A percentile compares a stretch with the other conserved stretches of the same genome.
Conservation (phyloP, 345 rosid genomes). For the Rhodomyrtus tomentosa region DNA sequence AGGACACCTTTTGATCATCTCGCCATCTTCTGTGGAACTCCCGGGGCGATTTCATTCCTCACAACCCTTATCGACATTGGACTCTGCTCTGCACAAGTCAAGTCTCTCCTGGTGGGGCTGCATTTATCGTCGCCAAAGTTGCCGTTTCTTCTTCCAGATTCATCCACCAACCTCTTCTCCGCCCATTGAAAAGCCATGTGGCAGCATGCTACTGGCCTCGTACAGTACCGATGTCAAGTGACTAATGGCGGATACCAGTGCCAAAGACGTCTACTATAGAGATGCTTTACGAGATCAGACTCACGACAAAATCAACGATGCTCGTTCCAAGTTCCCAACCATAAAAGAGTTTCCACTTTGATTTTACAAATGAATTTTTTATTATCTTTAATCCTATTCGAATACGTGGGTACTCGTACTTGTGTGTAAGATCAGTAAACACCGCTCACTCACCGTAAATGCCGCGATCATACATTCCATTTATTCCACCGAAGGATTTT, state of each 20-base stretch:
- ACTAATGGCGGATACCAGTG: not conserved
- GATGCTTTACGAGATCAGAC: not conserved
- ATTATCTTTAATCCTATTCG: not conserved
- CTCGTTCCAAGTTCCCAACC: not conserved
- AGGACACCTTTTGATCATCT: not conserved
- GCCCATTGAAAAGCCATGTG: not conserved
- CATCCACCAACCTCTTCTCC: not conserved
- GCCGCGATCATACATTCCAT: not conserved
- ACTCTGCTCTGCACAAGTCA: not conserved
- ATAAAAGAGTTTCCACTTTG: not conserved
- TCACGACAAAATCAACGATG: not conserved
- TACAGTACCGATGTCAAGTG: not conserved
- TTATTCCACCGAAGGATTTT: not conserved
- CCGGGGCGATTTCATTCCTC: not conserved
- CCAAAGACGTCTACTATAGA: not conserved
- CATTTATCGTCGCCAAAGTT: not conserved
- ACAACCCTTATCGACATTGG: not conserved
- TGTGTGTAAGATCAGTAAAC: not conserved
- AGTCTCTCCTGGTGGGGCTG: not conserved
- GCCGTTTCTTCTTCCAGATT: not conserved
- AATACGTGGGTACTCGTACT: not conserved
- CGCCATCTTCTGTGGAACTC: not conserved
- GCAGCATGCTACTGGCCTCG: not conserved
- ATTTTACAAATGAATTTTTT: not conserved
- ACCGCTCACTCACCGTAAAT: not conserved